Conservation (phyloP, 2,329 filamentous ascomycete genomes). For the Mycosphaerelloides madeirae region DNA sequence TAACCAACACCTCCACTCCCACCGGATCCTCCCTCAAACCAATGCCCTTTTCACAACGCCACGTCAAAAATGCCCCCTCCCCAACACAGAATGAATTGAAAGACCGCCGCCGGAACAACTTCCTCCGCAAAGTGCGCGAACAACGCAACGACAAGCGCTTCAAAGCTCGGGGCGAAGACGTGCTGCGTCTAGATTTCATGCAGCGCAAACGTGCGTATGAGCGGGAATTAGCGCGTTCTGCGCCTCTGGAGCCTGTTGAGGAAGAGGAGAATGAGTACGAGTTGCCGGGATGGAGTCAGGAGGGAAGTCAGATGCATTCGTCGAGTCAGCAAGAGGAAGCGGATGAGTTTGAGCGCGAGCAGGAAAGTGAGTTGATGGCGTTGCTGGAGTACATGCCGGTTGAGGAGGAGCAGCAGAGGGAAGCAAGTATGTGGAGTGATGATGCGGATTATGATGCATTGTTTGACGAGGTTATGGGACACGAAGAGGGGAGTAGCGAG, state of each 20-base stretch:
- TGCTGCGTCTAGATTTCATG: conserved; percentile 46
- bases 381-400: conserved; percentile 42
- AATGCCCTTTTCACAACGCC: conserved; percentile 8
- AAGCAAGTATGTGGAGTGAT: conserved; percentile 44
- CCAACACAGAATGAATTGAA: conserved; percentile 57
- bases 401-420: conserved; percentile 10
- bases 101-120: conserved; percentile 61
- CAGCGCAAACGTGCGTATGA: conserved; percentile 43
- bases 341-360: conserved; percentile 38
- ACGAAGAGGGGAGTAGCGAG: conserved; percentile 32
- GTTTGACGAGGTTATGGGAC: conserved; percentile 61
- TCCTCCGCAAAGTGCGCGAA: conserved; percentile 56
- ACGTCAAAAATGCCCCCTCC: conserved; percentile 59
- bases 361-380: conserved; percentile 43
- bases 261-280: conserved; percentile 19
- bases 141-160: conserved; percentile 44
- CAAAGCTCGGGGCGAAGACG: conserved; percentile 44
- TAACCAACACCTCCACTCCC: conserved; percentile 1
- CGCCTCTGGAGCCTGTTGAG: conserved; percentile 28
- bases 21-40: background rate
- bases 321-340: conserved; percentile 27
- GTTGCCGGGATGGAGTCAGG: conserved; percentile 8
- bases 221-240: conserved; percentile 38
- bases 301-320: background rate
- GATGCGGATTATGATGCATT: conserved; percentile 58